Percentiles rank a stretch among this genome's conserved stretches.
Conservation (phyloP, 2,329 filamentous ascomycete genomes). For the Claviceps purpurea region DNA sequence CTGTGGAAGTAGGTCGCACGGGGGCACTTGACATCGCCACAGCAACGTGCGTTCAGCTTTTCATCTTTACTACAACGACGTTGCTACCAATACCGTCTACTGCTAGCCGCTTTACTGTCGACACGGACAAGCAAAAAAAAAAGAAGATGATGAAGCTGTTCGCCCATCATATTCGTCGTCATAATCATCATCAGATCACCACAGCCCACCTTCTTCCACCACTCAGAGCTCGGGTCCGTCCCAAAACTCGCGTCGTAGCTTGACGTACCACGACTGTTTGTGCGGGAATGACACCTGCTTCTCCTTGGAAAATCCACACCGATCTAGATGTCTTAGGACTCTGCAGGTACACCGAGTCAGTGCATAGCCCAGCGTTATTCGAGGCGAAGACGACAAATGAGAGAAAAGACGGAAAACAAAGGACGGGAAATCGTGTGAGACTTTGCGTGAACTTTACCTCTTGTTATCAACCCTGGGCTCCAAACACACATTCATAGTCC, state of each 20-base stretch:
- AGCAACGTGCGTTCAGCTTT: too few relatives aligned
- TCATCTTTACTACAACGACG: too few relatives aligned
- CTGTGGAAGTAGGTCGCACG: too few relatives aligned
- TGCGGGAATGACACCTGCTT: slow-evolving; percentile 78
- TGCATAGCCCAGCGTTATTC: neutral
- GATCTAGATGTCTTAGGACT: slow-evolving; percentile 47
- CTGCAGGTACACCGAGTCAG: neutral
- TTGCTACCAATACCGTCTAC: too few relatives aligned
- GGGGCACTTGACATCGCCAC: too few relatives aligned
- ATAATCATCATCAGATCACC: neutral
- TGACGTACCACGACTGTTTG: slow-evolving; percentile 82
- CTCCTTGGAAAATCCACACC: slow-evolving; percentile 73
- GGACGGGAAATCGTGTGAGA: neutral
- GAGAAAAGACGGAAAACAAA: neutral
- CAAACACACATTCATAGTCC: slow-evolving; percentile 71
- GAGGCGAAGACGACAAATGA: neutral
- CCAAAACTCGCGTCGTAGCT: slow-evolving; percentile 68
- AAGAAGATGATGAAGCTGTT: neutral
- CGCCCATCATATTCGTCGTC: neutral
- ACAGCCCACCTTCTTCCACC: neutral
- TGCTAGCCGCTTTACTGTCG: too few relatives aligned
- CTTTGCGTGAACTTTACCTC: slow-evolving; percentile 43
- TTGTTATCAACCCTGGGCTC: slow-evolving; percentile 87
- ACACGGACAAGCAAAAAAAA: neutral
- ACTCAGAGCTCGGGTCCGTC: slow-evolving; percentile 47